These are phyloP conservation scores for Globisporangium apiculatum DNA, from an alignment of 352 stramenopile species.

Conservation along the genomic window DNA sequence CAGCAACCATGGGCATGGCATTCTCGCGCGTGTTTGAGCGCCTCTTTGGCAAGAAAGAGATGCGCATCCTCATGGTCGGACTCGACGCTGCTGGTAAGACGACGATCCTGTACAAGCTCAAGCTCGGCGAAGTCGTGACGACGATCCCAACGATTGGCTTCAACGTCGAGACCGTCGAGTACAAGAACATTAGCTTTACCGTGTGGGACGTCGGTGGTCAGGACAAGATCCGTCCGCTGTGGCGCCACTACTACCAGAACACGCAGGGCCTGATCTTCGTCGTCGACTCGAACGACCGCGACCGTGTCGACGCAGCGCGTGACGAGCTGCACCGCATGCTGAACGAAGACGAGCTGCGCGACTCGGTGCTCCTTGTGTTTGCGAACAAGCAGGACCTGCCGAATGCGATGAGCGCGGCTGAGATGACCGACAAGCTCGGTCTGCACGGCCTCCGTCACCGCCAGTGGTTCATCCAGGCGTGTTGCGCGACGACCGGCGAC, in stretches of 20 bases:
- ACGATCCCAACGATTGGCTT: no score
- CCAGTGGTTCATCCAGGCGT: slow-evolving; percentile 99
- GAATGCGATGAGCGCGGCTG: slow-evolving; percentile 95
- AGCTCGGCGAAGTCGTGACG: slow-evolving; percentile 96
- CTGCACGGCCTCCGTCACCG: slow-evolving; percentile 95
- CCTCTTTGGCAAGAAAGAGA: slow-evolving; percentile 99
- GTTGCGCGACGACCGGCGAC: slow-evolving; percentile 97
- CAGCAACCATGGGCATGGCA: slow-evolving; percentile 94
- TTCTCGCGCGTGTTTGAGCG: slow-evolving; percentile 96
- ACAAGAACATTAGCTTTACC: no score
- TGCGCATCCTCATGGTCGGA: slow-evolving; percentile 99
- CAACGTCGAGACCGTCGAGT: no score
- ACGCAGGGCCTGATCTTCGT: slow-evolving; percentile 99
- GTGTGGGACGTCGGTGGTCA: no score
- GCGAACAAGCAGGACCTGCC: slow-evolving; percentile 99
- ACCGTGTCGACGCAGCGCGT: slow-evolving; percentile 95
- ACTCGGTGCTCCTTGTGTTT: slow-evolving; percentile 97
- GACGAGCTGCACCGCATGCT: slow-evolving; percentile 98
- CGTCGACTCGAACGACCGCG: slow-evolving; percentile 98
- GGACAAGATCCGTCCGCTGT: slow-evolving; percentile 97
- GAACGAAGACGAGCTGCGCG: slow-evolving; percentile 97
- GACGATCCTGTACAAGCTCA: slow-evolving; percentile 97
- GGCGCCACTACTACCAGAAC: slow-evolving; percentile 99
- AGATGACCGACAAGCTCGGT: slow-evolving; percentile 99
- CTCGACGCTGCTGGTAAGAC: slow-evolving; percentile 99